Percentiles rank a stretch among this genome's conserved stretches.
These are phyloP conservation scores for Plasmodium billcollinsi DNA, from an alignment of 169 alveolate species.

Conservation along the genomic window DNA sequence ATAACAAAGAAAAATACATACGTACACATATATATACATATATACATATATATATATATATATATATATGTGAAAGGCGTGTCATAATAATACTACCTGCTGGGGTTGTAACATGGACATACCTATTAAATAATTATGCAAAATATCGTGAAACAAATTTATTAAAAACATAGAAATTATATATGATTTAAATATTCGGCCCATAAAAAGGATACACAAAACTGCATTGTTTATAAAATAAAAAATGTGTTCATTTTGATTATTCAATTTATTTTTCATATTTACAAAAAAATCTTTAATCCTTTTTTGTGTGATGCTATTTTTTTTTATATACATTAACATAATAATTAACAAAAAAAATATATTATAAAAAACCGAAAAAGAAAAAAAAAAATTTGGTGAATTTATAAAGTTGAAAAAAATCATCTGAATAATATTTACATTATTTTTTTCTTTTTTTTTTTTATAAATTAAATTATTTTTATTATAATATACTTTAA, in stretches of 20 bases:
- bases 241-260: constrained; percentile 18
- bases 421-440: background rate
- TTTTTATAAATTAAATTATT: too few relatives aligned
- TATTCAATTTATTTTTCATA: constrained; percentile 25
- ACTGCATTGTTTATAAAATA: constrained; percentile 33
- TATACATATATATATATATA: too few relatives aligned
- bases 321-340: constrained; percentile 14
- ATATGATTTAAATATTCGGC: constrained; percentile 30
- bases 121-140: constrained; percentile 13
- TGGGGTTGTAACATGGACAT: background rate
- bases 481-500: constrained; percentile 29
- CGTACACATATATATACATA: too few relatives aligned
- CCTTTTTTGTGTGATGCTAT: constrained; percentile 23
- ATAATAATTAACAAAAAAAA: constrained; percentile 25
- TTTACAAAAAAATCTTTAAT: constrained; percentile 7
- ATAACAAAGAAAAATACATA: too few relatives aligned
- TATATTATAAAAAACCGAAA: constrained; percentile 45
- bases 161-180: constrained; percentile 43
- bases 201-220: constrained; percentile 28
- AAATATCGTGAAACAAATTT: constrained; percentile 60
- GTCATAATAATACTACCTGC: too few relatives aligned
- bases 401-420: constrained; percentile 22
- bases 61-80: too few relatives aligned
- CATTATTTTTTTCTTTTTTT: background rate
- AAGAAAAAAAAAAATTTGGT: constrained; percentile 32